phyloP scores from a whole-genome alignment of 768 basidiomycete species.

The Lactarius indigo region DNA sequence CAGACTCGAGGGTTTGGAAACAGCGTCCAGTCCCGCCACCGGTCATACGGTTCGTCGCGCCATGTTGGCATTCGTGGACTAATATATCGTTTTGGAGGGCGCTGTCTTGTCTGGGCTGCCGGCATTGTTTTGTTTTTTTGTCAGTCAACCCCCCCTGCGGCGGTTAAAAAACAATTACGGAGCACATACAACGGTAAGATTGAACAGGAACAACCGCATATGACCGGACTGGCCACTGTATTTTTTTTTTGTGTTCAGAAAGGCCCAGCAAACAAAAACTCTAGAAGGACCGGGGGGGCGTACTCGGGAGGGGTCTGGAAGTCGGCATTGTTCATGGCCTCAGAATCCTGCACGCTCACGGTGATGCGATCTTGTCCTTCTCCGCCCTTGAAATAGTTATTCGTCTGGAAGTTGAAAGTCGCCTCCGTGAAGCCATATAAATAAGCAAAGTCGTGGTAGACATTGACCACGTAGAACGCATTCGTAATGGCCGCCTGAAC shows the following conservation, averaged over 20 bases:
- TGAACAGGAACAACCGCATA: conserved; percentile 42
- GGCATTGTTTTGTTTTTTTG: too few species aligned
- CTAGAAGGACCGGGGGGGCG: conserved; percentile 18
- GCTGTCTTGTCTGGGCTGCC: conserved; percentile 57
- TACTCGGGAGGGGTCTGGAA: conserved; percentile 45
- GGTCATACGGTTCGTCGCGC: conserved; percentile 29
- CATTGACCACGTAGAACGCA: conserved; percentile 57
- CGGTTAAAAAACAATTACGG: conserved; percentile 1
- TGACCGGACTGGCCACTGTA: conserved; percentile 37
- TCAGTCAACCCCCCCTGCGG: conserved; percentile 28
- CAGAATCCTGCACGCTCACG: conserved; percentile 48
- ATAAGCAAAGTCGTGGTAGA: conserved; percentile 29
- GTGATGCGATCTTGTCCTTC: conserved; percentile 47
- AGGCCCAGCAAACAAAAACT: neutral
- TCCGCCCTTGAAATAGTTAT: conserved; percentile 38
- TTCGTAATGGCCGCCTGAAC: conserved; percentile 52
- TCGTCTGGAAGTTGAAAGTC: conserved; percentile 57
- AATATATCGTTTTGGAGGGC: conserved; percentile 58
- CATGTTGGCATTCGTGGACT: conserved; percentile 44
- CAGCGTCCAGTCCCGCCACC: conserved; percentile 56
- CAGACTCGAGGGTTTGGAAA: conserved; percentile 55
- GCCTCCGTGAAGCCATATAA: conserved; percentile 58
- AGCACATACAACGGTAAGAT: conserved; percentile 28
- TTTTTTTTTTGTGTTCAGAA: neutral
- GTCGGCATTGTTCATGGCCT: conserved; percentile 42